These are phyloP conservation scores for Aaosphaeria arxii DNA, from an alignment of 2,329 filamentous ascomycete genomes.

Conservation along the genomic window DNA sequence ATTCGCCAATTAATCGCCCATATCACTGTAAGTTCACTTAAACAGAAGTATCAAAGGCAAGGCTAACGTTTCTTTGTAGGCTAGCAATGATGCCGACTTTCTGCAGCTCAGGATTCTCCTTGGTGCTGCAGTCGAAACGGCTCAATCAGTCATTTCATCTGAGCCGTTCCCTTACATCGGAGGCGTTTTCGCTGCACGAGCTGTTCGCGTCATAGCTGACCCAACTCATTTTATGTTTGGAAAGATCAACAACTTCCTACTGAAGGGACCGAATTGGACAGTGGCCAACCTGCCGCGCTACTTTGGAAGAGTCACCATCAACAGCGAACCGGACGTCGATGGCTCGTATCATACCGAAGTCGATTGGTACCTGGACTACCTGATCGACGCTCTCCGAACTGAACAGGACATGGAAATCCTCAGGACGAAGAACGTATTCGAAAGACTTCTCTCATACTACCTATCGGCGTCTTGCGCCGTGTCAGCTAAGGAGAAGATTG, in stretches of 20 bases:
- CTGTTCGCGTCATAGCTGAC: slow-evolving; percentile 67
- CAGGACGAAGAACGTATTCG: slow-evolving; percentile 64
- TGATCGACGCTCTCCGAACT: slow-evolving; percentile 65
- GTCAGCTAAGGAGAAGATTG: slow-evolving; percentile 60
- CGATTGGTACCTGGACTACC: slow-evolving; percentile 69
- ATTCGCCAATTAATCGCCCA: slow-evolving; percentile 61
- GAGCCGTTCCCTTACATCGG: slow-evolving; percentile 67
- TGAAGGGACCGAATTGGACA: slow-evolving; percentile 73
- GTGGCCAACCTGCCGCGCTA: slow-evolving; percentile 54
- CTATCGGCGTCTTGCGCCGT: slow-evolving; percentile 62
- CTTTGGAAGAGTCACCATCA: slow-evolving; percentile 67
- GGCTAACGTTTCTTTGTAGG: slow-evolving; percentile 39
- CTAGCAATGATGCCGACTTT: slow-evolving; percentile 71
- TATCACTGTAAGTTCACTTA: slow-evolving; percentile 40
- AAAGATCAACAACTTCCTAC: slow-evolving; percentile 82
- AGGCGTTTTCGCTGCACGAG: slow-evolving; percentile 70
- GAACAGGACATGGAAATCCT: slow-evolving; percentile 59
- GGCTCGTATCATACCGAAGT: slow-evolving; percentile 67
- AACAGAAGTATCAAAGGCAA: not conserved
- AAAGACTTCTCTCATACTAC: slow-evolving; percentile 69
- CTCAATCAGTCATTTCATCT: slow-evolving; percentile 12
- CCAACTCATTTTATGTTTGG: slow-evolving; percentile 81
- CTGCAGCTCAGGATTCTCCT: slow-evolving; percentile 77
- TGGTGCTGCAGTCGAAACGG: slow-evolving; percentile 76
- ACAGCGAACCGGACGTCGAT: slow-evolving; percentile 73